Evolutionary conservation across 176 grass and related monocot genomes (phyloP), one percentile per base, ranked within the genome.

Genomic region (Oryza officinalis): DNA sequence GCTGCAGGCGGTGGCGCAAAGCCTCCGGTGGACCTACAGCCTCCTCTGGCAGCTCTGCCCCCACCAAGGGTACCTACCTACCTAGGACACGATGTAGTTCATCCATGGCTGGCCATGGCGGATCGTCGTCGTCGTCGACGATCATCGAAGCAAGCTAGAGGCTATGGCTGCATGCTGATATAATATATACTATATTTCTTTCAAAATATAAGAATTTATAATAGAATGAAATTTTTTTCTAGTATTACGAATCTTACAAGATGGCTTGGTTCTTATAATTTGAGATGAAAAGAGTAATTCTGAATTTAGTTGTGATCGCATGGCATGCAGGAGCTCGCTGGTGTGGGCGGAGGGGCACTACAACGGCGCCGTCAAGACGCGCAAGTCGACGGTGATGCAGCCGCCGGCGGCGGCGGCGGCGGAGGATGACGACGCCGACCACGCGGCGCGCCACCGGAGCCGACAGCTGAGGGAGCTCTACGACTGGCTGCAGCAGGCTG

Each of bases 281-380:
- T 35, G 33, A 35, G 5, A 35, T 5, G 33, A 5, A 13, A 0
- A 0, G 13, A 45, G 13, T 45, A 13, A 45, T 45, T 13, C 14
- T 25, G 1, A 40, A 40, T 40, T 35, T 35, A 35, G 5, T 50
- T 79, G 4, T 49, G 40, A n/a, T 38, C n/a, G 40, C 40, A 49
- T 64, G 0, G 74, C 49, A 63, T 63, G 74, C 14, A 31, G 94
- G 95, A 30, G 71, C 47, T 15, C 88, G 52, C 72, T 98, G 63
- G 87, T 92, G 66, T 98, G 92, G 91, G 84, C 87, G 59, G 95
- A 91, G 46, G 96, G 96, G 8, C 90, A 98, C 76, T 98, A 98
- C 89, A 93, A 95, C 47, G 93, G 96, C 7, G 79, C 85, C 35
- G 83, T 98, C 72, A 95, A 92, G 96, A 98, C 93, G 85, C 84